A percentile compares a stretch with the other conserved stretches of the same genome.
Conservation (phyloP, 768 basidiomycete genomes). For the Suillus sp. region DNA sequence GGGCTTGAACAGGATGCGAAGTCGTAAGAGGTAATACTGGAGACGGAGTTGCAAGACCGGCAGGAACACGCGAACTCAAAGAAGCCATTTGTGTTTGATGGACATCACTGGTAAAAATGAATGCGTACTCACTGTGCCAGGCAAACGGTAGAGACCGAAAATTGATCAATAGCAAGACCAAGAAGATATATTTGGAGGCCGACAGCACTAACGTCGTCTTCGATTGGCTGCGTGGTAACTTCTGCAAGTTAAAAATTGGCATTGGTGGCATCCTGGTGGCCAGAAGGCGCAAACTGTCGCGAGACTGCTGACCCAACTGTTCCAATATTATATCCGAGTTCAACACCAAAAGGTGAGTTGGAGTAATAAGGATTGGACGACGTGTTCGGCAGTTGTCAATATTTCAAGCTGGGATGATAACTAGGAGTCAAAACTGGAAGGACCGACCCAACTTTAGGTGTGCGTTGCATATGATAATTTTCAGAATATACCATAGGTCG, state of each 20-base stretch:
- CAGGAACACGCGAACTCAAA: slow-evolving; percentile 54
- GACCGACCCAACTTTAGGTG: background rate
- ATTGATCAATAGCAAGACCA: slow-evolving; percentile 58
- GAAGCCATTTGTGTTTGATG: background rate
- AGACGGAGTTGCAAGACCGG: slow-evolving; percentile 43
- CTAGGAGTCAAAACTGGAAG: background rate
- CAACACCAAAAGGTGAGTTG: background rate
- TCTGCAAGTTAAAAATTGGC: background rate
- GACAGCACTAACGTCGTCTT: background rate
- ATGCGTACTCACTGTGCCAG: slow-evolving; percentile 63
- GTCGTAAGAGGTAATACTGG: slow-evolving; percentile 34
- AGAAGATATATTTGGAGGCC: slow-evolving; percentile 48
- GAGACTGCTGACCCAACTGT: background rate
- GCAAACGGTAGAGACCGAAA: slow-evolving; percentile 60
- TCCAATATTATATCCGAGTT: background rate
- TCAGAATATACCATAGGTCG: background rate
- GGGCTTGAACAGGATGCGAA: slow-evolving; percentile 42
- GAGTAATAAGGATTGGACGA: background rate
- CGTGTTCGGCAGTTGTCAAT: background rate
- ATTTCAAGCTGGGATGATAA: background rate
- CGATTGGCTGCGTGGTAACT: background rate
- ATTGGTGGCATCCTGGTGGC: slow-evolving; percentile 6
- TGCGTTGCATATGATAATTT: background rate
- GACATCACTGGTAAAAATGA: slow-evolving; percentile 2
- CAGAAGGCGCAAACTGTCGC: background rate